A percentile compares a stretch with the other conserved stretches of the same genome.
Conservation (phyloP, 306 rosid species). For the Prunus dulcis region DNA sequence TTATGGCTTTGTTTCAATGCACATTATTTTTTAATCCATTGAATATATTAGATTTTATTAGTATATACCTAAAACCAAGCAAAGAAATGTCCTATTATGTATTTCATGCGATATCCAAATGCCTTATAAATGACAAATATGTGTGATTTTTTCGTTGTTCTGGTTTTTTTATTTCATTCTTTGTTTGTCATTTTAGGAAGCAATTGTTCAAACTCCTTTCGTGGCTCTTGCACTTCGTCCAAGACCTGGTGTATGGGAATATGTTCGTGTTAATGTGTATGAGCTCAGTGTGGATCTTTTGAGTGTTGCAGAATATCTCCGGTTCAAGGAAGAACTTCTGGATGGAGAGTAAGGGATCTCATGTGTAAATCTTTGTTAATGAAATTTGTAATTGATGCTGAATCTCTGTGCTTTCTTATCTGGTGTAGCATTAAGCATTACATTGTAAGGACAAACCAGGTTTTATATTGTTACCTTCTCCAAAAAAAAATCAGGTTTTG, state of each 20-base stretch:
- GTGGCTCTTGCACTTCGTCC: slow-evolving; percentile 78
- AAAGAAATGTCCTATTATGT: neutral
- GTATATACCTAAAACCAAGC: neutral
- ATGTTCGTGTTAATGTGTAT: slow-evolving; percentile 64
- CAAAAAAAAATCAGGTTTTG: neutral
- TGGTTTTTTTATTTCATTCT: slow-evolving; percentile 4
- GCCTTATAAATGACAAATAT: neutral
- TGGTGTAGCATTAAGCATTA: neutral
- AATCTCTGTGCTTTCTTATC: slow-evolving; percentile 13
- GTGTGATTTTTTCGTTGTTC: neutral
- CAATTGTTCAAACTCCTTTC: slow-evolving; percentile 72
- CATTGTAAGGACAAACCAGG: neutral
- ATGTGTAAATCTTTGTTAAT: slow-evolving; percentile 7
- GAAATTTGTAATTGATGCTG: neutral
- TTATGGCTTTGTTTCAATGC: too few species aligned
- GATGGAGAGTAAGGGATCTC: slow-evolving; percentile 49
- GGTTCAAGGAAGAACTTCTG: slow-evolving; percentile 67
- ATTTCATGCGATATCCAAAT: neutral
- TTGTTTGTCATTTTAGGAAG: slow-evolving; percentile 41
- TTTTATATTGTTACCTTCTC: neutral
- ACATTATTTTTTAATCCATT: too few species aligned
- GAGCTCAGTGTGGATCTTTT: slow-evolving; percentile 78
- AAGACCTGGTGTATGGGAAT: slow-evolving; percentile 80
- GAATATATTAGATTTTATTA: too few species aligned
- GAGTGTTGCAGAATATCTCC: slow-evolving; percentile 66